These are phyloP conservation scores for Aegilops longissima DNA, from an alignment of 176 grass and related monocot genomes.

Conservation along the genomic window DNA sequence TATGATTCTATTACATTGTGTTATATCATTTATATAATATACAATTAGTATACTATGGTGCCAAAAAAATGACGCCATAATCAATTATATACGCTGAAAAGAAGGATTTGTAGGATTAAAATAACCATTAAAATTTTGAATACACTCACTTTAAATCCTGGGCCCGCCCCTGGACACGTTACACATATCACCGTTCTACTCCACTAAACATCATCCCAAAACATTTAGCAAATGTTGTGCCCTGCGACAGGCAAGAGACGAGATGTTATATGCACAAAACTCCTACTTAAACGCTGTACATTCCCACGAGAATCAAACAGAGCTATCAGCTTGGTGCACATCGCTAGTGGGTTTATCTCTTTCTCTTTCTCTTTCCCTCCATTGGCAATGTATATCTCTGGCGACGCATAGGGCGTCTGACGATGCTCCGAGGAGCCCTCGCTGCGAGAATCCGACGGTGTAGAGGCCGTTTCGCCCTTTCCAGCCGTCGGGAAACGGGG, in stretches of 20 bases:
- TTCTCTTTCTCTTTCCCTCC: constrained; percentile 33
- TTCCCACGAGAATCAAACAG: constrained; percentile 14
- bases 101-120: no score
- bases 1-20: no score
- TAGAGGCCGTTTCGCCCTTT: constrained; percentile 82
- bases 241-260: not conserved
- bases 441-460: constrained; percentile 76
- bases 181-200: not conserved
- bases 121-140: no score
- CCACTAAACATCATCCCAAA: not conserved
- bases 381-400: constrained; percentile 59
- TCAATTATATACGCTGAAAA: no score
- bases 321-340: not conserved
- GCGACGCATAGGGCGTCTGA: constrained; percentile 74
- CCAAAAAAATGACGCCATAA: no score
- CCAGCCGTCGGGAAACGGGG: constrained; percentile 67
- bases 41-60: no score
- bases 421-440: constrained; percentile 78
- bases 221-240: no score
- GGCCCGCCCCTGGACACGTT: not conserved
- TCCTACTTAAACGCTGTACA: constrained; percentile 31
- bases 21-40: no score
- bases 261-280: constrained; percentile 2
- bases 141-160: no score
- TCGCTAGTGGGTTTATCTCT: not conserved